phyloP scores from a whole-genome alignment of 345 rosid species.

The Gossypium sturtianum region DNA sequence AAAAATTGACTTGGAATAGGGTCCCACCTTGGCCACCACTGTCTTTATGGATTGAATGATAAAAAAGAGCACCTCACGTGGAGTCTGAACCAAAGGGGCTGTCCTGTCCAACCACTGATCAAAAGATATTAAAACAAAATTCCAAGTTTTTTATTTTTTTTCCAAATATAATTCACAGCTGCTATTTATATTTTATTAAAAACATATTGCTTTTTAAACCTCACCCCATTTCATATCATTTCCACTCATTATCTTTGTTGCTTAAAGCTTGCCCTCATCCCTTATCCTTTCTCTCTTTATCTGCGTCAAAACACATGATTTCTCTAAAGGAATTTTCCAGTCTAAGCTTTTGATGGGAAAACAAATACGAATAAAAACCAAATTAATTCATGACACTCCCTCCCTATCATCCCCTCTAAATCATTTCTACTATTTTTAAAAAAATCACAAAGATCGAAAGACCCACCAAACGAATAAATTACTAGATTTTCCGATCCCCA shows the following conservation, averaged over 20 bases:
- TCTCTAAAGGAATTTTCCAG: neutral
- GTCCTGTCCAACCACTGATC: slow-evolving; percentile 45
- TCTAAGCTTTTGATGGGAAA: neutral
- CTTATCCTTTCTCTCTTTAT: slow-evolving; percentile 17
- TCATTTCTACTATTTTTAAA: too few species aligned
- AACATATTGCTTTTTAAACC: slow-evolving; percentile 34
- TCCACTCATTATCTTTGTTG: slow-evolving; percentile 78
- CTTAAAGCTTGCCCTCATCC: slow-evolving; percentile 45
- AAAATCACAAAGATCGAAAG: slow-evolving; percentile 14
- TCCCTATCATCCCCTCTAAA: too few species aligned
- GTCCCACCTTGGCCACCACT: slow-evolving; percentile 72
- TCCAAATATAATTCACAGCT: too few species aligned
- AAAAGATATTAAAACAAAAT: slow-evolving; percentile 18
- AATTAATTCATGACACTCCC: slow-evolving; percentile 8
- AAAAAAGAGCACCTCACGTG: slow-evolving; percentile 99
- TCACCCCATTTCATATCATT: slow-evolving; percentile 56
- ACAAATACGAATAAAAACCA: neutral
- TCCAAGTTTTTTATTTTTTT: neutral
- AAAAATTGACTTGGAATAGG: slow-evolving; percentile 52
- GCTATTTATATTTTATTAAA: too few species aligned
- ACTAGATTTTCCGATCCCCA: neutral
- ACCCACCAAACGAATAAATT: slow-evolving; percentile 38
- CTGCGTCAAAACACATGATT: slow-evolving; percentile 9
- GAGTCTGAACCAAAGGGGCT: slow-evolving; percentile 94
- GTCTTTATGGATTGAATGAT: slow-evolving; percentile 99